Conservation (phyloP, 768 basidiomycete genomes). For the Xanthoconium stramineum region DNA sequence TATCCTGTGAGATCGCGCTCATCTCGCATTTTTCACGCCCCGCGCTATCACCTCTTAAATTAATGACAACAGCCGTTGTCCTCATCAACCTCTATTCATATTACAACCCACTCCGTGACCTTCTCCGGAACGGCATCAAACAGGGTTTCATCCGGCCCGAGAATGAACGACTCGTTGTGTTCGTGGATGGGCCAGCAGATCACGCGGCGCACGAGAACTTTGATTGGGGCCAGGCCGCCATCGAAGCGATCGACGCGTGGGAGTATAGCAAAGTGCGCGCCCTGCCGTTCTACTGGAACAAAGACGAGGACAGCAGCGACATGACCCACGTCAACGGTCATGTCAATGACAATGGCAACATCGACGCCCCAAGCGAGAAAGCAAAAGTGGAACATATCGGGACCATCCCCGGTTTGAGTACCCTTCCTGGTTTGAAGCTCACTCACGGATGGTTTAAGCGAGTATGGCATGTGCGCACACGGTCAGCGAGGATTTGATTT, state of each 20-base stretch:
- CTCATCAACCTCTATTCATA: slow-evolving; percentile 83
- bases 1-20: not conserved
- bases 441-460: slow-evolving; percentile 31
- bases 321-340: slow-evolving; percentile 18
- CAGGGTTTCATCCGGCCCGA: slow-evolving; percentile 70
- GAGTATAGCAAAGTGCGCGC: slow-evolving; percentile 29
- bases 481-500: slow-evolving; percentile 20
- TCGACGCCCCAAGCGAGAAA: slow-evolving; percentile 1
- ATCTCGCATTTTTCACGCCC: not conserved
- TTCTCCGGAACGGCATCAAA: slow-evolving; percentile 63
- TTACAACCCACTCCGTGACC: slow-evolving; percentile 76
- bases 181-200: slow-evolving; percentile 71
- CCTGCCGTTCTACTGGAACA: slow-evolving; percentile 50
- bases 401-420: slow-evolving; percentile 18
- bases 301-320: slow-evolving; percentile 34
- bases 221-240: slow-evolving; percentile 75
- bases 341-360: not conserved
- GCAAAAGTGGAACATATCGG: slow-evolving; percentile 20
- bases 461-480: slow-evolving; percentile 32
- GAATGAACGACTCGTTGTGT: slow-evolving; percentile 61
- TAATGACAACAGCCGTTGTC: slow-evolving; percentile 60
- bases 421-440: slow-evolving; percentile 23
- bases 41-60: not conserved
- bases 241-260: slow-evolving; percentile 67
- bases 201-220: slow-evolving; percentile 51